Evolutionary conservation across 2,329 filamentous ascomycete species (phyloP).

Genomic region (Endoconidiophora laricicola): DNA sequence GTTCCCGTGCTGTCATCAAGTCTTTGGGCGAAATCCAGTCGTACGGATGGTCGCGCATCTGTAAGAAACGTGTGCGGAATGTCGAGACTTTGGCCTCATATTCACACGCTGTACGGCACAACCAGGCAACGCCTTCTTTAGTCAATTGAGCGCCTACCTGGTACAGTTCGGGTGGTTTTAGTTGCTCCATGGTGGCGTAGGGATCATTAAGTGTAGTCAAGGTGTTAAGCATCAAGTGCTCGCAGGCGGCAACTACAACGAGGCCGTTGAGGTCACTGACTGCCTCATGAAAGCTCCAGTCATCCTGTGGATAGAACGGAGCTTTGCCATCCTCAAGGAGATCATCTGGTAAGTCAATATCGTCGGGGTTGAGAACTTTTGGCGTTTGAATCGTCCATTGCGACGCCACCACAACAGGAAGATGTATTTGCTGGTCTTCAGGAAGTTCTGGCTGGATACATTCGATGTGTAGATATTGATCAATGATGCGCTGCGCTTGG

Average conservation of each 20-base stretch:
- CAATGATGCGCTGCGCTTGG: constrained; percentile 13
- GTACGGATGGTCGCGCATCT: constrained; percentile 17
- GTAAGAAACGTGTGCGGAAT: constrained; percentile 16
- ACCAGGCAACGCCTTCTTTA: constrained; percentile 14
- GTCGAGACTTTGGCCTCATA: constrained; percentile 16
- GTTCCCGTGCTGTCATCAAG: constrained; percentile 14
- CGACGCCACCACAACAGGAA: constrained; percentile 14
- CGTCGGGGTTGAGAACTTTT: background rate
- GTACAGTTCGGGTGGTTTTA: background rate
- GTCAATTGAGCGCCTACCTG: background rate
- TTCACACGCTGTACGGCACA: constrained; percentile 17
- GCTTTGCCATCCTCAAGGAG: background rate
- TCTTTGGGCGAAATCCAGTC: constrained; percentile 17
- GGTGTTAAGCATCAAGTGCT: constrained; percentile 14
- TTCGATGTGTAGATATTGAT: constrained; percentile 13
- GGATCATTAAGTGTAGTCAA: constrained; percentile 12
- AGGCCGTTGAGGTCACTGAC: constrained; percentile 20
- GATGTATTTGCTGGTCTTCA: constrained; percentile 13
- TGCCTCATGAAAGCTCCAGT: constrained; percentile 14
- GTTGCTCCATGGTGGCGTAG: background rate
- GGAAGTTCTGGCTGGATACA: constrained; percentile 8
- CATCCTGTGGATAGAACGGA: constrained; percentile 7
- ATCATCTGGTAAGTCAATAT: too few relatives aligned
- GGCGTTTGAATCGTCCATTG: constrained; percentile 4
- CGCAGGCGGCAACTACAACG: constrained; percentile 17